These are phyloP conservation scores for Diaporthe capsici DNA, from an alignment of 2,329 filamentous ascomycete species.

Conservation along the genomic window DNA sequence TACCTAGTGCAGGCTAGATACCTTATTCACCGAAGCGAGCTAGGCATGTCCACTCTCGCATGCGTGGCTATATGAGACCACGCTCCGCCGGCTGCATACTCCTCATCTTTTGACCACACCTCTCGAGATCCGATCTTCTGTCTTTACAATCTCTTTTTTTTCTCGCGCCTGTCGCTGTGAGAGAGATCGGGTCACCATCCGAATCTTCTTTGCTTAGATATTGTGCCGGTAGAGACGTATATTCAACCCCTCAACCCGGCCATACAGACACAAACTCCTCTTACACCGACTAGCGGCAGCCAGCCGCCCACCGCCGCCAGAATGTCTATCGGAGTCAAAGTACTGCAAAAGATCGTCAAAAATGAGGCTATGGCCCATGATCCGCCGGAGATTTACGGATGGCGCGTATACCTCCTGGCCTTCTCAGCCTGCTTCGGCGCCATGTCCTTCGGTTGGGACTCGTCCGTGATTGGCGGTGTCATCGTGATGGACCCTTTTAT, in stretches of 20 bases:
- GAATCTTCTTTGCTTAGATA: neutral
- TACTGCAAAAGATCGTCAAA: constrained; percentile 60
- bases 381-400: constrained; percentile 78
- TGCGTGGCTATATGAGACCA: constrained; percentile 21
- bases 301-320: constrained; percentile 8
- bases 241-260: neutral
- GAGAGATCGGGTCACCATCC: constrained; percentile 7
- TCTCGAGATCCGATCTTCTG: neutral
- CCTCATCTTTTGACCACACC: neutral
- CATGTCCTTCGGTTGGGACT: constrained; percentile 44
- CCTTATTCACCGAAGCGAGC: constrained; percentile 27
- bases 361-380: constrained; percentile 76
- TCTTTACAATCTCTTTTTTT: neutral
- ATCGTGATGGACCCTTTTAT: constrained; percentile 38
- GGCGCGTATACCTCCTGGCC: constrained; percentile 76
- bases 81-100: constrained; percentile 2
- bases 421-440: constrained; percentile 61
- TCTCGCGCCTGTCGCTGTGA: neutral
- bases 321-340: constrained; percentile 28
- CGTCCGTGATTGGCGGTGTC: constrained; percentile 40
- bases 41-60: constrained; percentile 2
- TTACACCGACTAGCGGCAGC: constrained; percentile 16
- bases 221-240: constrained; percentile 3
- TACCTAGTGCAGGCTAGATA: constrained; percentile 2
- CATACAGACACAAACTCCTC: constrained; percentile 16